Conservation (phyloP, 257 asterid genomes). For the Solanum acaule region DNA sequence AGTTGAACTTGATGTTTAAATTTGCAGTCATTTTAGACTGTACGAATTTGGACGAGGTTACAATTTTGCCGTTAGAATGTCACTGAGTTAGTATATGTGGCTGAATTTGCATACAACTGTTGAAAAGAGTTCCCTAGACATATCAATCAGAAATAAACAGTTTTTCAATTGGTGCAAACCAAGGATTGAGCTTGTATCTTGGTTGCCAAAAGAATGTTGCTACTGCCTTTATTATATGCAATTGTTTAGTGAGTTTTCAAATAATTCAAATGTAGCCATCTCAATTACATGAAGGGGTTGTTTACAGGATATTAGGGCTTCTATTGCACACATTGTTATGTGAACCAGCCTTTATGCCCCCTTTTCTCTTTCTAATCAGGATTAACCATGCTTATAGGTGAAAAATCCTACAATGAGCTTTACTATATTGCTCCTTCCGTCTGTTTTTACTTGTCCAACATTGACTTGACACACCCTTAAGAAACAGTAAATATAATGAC, state of each 20-base stretch:
- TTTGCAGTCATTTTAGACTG: neutral
- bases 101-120: neutral
- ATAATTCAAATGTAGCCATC: neutral
- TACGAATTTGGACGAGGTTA: neutral
- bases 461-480: neutral
- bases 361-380: neutral
- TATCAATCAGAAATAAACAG: neutral
- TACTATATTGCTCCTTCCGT: neutral
- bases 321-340: neutral
- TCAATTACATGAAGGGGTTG: neutral
- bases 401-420: neutral
- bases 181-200: neutral
- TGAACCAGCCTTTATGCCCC: neutral
- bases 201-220: neutral
- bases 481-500: neutral
- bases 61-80: neutral
- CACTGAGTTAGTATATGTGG: neutral
- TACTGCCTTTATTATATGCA: neutral
- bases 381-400: neutral
- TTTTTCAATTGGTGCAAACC: neutral
- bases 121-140: neutral
- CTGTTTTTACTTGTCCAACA: neutral
- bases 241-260: neutral
- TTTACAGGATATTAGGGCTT: neutral
- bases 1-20: neutral